phyloP scores from a whole-genome alignment of 2,329 filamentous ascomycete genomes.

The Ambrosiella cleistominuta region DNA sequence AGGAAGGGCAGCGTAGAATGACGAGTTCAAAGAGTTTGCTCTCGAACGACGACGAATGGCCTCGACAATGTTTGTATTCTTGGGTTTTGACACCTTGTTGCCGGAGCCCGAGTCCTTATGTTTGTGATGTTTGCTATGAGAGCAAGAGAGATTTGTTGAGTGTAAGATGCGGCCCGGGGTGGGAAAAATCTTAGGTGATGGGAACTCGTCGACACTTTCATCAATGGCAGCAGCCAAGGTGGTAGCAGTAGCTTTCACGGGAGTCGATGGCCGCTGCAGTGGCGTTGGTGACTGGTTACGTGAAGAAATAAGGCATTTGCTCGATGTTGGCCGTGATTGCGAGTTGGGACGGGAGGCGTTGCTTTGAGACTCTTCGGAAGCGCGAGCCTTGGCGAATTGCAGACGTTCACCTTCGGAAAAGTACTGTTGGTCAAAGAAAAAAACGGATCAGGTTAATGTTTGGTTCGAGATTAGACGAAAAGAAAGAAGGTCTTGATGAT shows the following conservation, averaged over 20 bases:
- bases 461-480: slow-evolving; percentile 10
- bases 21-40: slow-evolving; percentile 37
- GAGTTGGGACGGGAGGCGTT: slow-evolving; percentile 3
- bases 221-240: not conserved
- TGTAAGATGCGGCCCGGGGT: slow-evolving; percentile 6
- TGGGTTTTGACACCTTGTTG: not conserved
- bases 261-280: slow-evolving; percentile 9
- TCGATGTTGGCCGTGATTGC: not conserved
- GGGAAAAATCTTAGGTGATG: slow-evolving; percentile 13
- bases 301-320: slow-evolving; percentile 5
- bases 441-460: not conserved
- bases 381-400: slow-evolving; percentile 10
- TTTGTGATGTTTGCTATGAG: not conserved
- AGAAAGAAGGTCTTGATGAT: slow-evolving; percentile 2
- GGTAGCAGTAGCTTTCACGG: not conserved
- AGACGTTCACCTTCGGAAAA: slow-evolving; percentile 12
- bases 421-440: slow-evolving; percentile 5
- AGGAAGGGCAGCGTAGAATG: slow-evolving; percentile 53
- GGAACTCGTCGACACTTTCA: not conserved
- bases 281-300: slow-evolving; percentile 10
- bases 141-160: not conserved
- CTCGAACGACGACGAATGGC: slow-evolving; percentile 20
- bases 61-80: slow-evolving; percentile 15
- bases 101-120: not conserved
- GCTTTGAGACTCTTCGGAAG: slow-evolving; percentile 4